Evolutionary conservation across 768 basidiomycete genomes (phyloP).

Genomic region (Pleurotus eryngii): DNA sequence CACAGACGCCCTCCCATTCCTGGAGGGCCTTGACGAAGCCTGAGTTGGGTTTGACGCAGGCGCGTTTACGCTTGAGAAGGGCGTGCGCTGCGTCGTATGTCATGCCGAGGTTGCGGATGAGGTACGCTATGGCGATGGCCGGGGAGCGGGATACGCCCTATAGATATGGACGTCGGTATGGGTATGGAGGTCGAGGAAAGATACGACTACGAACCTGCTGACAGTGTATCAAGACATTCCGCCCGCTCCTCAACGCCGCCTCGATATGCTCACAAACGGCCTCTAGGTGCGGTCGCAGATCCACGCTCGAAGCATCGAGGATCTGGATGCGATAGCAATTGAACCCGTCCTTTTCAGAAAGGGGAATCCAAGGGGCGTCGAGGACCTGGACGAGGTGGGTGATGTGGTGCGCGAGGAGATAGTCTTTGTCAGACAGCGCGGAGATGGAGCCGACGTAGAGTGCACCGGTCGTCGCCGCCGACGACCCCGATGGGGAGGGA

Average conservation of each 20-base stretch:
- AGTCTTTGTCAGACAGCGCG: conserved; percentile 52
- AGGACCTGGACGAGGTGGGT: conserved; percentile 64
- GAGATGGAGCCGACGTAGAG: conserved; percentile 71
- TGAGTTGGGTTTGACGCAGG: conserved; percentile 76
- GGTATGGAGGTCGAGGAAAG: conserved; percentile 9
- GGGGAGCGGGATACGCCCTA: conserved; percentile 79
- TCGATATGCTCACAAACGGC: conserved; percentile 67
- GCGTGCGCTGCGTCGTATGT: conserved; percentile 63
- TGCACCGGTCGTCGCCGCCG: conserved; percentile 34
- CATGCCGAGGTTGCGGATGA: conserved; percentile 73
- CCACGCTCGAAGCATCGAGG: conserved; percentile 56
- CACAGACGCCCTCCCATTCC: conserved; percentile 48
- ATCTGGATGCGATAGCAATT: conserved; percentile 66
- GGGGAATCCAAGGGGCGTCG: conserved; percentile 62
- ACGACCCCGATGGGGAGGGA: conserved; percentile 16
- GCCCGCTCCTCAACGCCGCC: conserved; percentile 51
- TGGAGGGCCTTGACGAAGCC: conserved; percentile 62
- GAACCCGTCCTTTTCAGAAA: conserved; percentile 43
- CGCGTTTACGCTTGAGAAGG: conserved; percentile 59
- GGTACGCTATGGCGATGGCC: conserved; percentile 77
- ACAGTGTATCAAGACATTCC: conserved; percentile 75
- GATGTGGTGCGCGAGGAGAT: conserved; percentile 48
- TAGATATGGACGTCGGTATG: conserved; percentile 8
- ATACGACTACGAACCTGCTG: conserved; percentile 59
- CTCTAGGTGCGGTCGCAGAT: conserved; percentile 68